Conservation (phyloP, 108 stramenopile species). For the Stephanodiscus minutulus region DNA sequence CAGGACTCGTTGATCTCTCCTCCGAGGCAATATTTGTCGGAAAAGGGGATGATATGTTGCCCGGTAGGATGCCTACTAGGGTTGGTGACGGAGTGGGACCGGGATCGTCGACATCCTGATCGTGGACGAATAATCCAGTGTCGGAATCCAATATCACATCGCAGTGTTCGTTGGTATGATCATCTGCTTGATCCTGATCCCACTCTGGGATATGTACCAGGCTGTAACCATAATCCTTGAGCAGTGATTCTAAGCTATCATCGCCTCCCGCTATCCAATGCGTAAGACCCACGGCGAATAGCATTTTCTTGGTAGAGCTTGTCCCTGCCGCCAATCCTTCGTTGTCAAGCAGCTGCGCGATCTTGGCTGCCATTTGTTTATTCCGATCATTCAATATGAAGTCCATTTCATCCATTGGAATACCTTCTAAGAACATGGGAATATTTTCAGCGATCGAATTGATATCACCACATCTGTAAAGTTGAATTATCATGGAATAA, state of each 20-base stretch:
- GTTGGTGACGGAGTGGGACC: no score
- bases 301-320: slow-evolving; percentile 5
- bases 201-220: slow-evolving; percentile 24
- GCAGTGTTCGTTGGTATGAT: slow-evolving; percentile 20
- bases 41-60: no score
- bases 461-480: not conserved
- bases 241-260: slow-evolving; percentile 10
- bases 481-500: not conserved
- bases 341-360: slow-evolving; percentile 15
- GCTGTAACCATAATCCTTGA: slow-evolving; percentile 26
- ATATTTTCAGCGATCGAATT: not conserved
- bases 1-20: no score
- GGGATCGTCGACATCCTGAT: not conserved
- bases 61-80: no score
- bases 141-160: slow-evolving; percentile 5
- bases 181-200: slow-evolving; percentile 6
- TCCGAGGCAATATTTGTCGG: no score
- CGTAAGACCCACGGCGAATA: slow-evolving; percentile 23
- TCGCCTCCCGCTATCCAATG: slow-evolving; percentile 19
- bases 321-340: not conserved
- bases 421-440: no score
- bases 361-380: slow-evolving; percentile 28
- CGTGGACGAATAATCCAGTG: not conserved
- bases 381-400: not conserved
- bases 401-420: slow-evolving; percentile 15